Evolutionary conservation across 495 filamentous ascomycete species (phyloP), one percentile per base, ranked within the genome.

Genomic region (Trichoderma erinaceum): DNA sequence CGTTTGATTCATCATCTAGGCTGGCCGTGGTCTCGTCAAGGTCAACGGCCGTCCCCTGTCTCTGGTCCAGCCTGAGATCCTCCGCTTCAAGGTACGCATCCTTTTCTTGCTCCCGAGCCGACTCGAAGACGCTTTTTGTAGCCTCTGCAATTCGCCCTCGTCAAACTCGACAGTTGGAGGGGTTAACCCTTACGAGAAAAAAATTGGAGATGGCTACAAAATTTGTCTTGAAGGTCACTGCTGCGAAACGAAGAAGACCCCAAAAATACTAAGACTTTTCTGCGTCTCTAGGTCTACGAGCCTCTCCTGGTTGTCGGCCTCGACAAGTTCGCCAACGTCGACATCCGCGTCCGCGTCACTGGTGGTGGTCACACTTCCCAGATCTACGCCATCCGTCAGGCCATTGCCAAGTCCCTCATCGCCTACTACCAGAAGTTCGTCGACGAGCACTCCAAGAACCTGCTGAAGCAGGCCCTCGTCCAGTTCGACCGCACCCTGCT

Each of bases 371-470:
- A 98, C 87, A 81, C 91, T 70, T 98, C 95, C 27, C 95, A 98
- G 82, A 87, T 99, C 82, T 99, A 98, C 84, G 95, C 95, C 75
- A 92, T 97, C 84, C 93, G 95, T 75, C 95, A 99, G 86, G 94
- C 96, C 72, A 98, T 99, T 81, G 88, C 93, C 82, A 99, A 99
- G 87, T 91, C 90, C 66, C 92, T 96, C 73, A 91, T 99, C 76
- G 93, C 95, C 81, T 99, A 98, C 90, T 98, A 97, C 90, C 95
- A 97, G 88, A 99, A 99, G 86, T 99, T 89, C 84, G 92, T 99
- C 81, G 95, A 99, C 78, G 95, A 99, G 89, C 92, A 98, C 88
- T 89, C 90, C 84, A 99, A 99, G 91, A 99, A 97, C 88, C 85
- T 90, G 83, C 86, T 99, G 74, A 99, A 99, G 91, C 89, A 92